These are phyloP conservation scores for Tilletia walkeri DNA, from an alignment of 1,284 basidiomycete species.

Conservation along the genomic window DNA sequence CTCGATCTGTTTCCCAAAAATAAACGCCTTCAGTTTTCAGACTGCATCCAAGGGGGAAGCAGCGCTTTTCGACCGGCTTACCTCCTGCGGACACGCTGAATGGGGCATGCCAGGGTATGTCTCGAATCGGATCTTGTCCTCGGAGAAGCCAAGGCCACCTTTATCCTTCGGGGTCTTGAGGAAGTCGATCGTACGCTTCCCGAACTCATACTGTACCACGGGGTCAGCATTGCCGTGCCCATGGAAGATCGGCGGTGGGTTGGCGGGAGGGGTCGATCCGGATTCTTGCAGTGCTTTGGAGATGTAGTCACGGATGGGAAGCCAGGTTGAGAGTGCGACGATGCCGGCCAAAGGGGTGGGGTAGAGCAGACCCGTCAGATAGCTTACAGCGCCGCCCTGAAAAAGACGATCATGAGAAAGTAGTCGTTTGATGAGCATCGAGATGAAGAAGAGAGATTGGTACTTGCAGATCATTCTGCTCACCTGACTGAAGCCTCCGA, in stretches of 20 bases:
- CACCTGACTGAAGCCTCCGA: conserved; percentile 28
- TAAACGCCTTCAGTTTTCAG: conserved; percentile 22
- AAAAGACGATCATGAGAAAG: neutral
- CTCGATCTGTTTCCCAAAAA: conserved; percentile 29
- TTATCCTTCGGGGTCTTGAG: conserved; percentile 26
- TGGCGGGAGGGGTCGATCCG: conserved; percentile 7
- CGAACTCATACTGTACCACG: conserved; percentile 47
- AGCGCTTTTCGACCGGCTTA: conserved; percentile 5
- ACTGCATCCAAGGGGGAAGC: conserved; percentile 7
- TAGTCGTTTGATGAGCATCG: neutral
- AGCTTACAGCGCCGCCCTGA: conserved; percentile 51
- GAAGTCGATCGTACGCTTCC: conserved; percentile 34
- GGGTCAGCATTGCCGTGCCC: conserved; percentile 50
- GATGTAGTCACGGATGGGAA: conserved; percentile 49
- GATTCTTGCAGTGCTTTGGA: neutral
- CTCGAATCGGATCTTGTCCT: conserved; percentile 36
- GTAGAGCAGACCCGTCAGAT: conserved; percentile 40
- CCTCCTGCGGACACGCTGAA: conserved; percentile 50
- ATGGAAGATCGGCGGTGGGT: conserved; percentile 43
- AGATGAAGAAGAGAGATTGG: neutral
- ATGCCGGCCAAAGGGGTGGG: conserved; percentile 41
- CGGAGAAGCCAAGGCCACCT: conserved; percentile 30
- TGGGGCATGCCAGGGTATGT: conserved; percentile 50
- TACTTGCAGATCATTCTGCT: neutral
- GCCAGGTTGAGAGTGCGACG: conserved; percentile 49